These are phyloP conservation scores for Drechslerella dactyloides DNA, from an alignment of 2,329 filamentous ascomycete species.

Conservation along the genomic window DNA sequence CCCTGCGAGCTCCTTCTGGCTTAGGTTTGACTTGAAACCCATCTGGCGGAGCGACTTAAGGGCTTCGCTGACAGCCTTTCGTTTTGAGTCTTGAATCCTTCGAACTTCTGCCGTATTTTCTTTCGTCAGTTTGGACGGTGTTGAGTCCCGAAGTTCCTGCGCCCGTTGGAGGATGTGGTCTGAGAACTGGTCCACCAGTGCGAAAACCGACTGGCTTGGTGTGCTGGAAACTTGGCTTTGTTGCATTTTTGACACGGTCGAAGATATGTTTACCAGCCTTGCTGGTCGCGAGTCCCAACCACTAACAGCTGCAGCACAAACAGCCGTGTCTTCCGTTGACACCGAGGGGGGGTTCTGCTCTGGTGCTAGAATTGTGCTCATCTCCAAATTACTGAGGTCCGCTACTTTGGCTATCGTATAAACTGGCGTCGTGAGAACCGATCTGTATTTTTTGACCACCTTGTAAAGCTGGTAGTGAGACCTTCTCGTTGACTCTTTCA, in stretches of 20 bases:
- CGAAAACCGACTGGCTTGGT: conserved; percentile 65
- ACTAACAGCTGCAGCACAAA: conserved; percentile 17
- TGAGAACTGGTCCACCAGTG: conserved; percentile 56
- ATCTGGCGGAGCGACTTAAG: conserved; percentile 82
- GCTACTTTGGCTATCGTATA: conserved; percentile 58
- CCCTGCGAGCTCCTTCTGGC: conserved; percentile 72
- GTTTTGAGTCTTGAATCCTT: conserved; percentile 89
- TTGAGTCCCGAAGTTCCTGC: conserved; percentile 77
- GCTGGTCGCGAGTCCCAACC: conserved; percentile 54
- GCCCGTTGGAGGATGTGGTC: conserved; percentile 66
- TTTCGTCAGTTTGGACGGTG: conserved; percentile 78
- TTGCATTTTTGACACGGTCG: conserved; percentile 75
- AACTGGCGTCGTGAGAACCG: conserved; percentile 76
- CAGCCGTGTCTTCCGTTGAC: conserved; percentile 57
- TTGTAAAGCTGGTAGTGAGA: conserved; percentile 93
- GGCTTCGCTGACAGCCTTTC: conserved; percentile 86
- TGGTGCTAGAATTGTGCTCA: not conserved
- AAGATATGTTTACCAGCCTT: conserved; percentile 73
- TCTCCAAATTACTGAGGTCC: conserved; percentile 32
- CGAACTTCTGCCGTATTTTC: conserved; percentile 73
- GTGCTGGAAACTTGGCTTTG: conserved; percentile 62
- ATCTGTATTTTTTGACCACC: conserved; percentile 86
- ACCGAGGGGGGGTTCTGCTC: conserved; percentile 56
- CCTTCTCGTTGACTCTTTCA: conserved; percentile 85
- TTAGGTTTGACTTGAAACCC: conserved; percentile 85